Percentiles rank a stretch among this genome's conserved stretches.
phyloP scores from a whole-genome alignment of 2,329 filamentous ascomycete species.

The Fusarium sp. region DNA sequence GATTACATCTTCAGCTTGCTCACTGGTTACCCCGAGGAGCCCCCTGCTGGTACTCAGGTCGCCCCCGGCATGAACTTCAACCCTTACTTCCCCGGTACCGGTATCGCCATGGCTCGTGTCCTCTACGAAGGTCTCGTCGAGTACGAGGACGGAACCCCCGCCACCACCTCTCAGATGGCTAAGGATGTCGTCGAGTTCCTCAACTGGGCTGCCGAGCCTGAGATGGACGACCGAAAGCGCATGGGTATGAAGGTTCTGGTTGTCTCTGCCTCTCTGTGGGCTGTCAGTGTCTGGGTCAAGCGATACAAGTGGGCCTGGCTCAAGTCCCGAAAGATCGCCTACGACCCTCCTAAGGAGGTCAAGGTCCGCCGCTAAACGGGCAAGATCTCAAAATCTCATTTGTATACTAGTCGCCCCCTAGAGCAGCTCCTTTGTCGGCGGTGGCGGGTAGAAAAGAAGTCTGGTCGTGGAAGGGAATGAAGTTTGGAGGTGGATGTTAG shows the following conservation, averaged over 20 bases:
- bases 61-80: constrained; percentile 98
- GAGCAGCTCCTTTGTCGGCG: constrained; percentile 57
- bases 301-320: constrained; percentile 98
- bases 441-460: constrained; percentile 55
- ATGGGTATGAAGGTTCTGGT: constrained; percentile 98
- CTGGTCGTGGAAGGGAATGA: constrained; percentile 46
- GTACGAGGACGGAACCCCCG: constrained; percentile 96
- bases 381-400: constrained; percentile 47
- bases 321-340: constrained; percentile 94
- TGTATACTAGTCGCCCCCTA: constrained; percentile 59
- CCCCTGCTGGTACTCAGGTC: constrained; percentile 87
- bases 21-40: constrained; percentile 97
- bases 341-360: constrained; percentile 76
- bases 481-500: constrained; percentile 51
- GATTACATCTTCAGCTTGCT: constrained; percentile 98
- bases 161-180: constrained; percentile 98
- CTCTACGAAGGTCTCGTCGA: constrained; percentile 97
- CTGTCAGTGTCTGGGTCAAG: constrained; percentile 96
- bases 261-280: constrained; percentile 81
- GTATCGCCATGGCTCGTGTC: constrained; percentile 98
- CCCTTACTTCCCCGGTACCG: constrained; percentile 99
- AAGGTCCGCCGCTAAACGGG: constrained; percentile 60
- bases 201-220: constrained; percentile 98
- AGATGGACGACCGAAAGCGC: constrained; percentile 99
- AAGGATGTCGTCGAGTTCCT: constrained; percentile 99